Conservation (phyloP, 2,329 filamentous ascomycete genomes). For the Coniella vitis region DNA sequence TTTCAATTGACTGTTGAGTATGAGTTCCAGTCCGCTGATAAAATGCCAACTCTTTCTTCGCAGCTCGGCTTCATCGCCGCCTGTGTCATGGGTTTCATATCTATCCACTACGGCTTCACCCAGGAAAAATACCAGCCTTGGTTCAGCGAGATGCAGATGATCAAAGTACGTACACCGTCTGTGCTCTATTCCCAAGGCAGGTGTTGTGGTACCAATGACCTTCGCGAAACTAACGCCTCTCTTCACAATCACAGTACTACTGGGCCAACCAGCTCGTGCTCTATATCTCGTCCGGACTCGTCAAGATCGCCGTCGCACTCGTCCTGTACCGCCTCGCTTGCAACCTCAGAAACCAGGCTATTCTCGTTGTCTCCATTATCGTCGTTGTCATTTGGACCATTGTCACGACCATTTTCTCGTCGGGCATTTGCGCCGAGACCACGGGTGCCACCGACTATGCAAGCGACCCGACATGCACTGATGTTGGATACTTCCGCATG, state of each 20-base stretch:
- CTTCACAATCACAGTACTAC: slow-evolving; percentile 21
- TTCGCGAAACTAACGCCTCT: too few relatives aligned
- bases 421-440: slow-evolving; percentile 23
- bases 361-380: slow-evolving; percentile 20
- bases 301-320: slow-evolving; percentile 28
- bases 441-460: slow-evolving; percentile 24
- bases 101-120: slow-evolving; percentile 26
- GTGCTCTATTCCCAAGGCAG: not conserved
- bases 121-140: slow-evolving; percentile 18
- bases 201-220: not conserved
- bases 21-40: not conserved
- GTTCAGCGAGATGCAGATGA: slow-evolving; percentile 16
- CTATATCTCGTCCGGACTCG: slow-evolving; percentile 26
- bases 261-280: slow-evolving; percentile 25
- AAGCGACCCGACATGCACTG: slow-evolving; percentile 22
- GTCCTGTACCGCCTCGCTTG: slow-evolving; percentile 26
- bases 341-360: slow-evolving; percentile 18
- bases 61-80: slow-evolving; percentile 24
- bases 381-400: slow-evolving; percentile 9
- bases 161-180: not conserved
- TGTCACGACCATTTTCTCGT: slow-evolving; percentile 23
- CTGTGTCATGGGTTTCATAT: slow-evolving; percentile 23
- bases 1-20: too few relatives aligned
- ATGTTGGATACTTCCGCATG: slow-evolving; percentile 26
- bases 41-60: not conserved